These are phyloP conservation scores for Musa schizocarpa DNA, from an alignment of 176 grass and related monocot genomes.

Conservation along the genomic window DNA sequence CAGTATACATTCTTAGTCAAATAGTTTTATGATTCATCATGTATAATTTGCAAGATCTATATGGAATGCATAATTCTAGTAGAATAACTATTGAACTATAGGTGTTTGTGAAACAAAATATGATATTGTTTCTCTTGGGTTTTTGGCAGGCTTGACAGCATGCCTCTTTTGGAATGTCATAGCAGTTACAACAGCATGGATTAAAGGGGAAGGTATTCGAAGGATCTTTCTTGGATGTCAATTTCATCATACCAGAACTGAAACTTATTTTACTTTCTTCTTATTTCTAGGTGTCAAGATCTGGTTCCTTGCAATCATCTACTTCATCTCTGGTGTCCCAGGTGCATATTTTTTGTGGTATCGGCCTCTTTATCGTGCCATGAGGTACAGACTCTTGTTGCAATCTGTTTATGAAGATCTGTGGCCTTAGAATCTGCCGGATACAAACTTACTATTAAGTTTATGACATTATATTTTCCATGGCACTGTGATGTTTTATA, in stretches of 20 bases:
- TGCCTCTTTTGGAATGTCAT: constrained; percentile 68
- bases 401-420: constrained; percentile 3
- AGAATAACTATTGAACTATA: neutral
- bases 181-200: constrained; percentile 53
- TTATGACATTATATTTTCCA: neutral
- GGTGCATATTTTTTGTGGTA: constrained; percentile 91
- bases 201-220: constrained; percentile 38
- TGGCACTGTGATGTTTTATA: constrained; percentile 31
- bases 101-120: neutral
- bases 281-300: constrained; percentile 63
- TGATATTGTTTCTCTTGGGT: neutral
- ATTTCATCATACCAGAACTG: neutral
- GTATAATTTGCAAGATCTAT: neutral
- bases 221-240: constrained; percentile 7
- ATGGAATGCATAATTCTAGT: neutral
- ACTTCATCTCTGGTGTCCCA: constrained; percentile 88
- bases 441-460: too few relatives aligned
- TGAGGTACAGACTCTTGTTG: constrained; percentile 38
- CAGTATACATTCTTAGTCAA: neutral
- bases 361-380: constrained; percentile 86
- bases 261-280: constrained; percentile 9
- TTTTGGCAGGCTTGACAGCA: constrained; percentile 32
- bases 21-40: neutral
- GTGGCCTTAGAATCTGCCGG: too few relatives aligned
- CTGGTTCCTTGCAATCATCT: constrained; percentile 94